A percentile compares a stretch with the other conserved stretches of the same genome.
phyloP scores from a whole-genome alignment of 2,329 filamentous ascomycete genomes.

The Colletotrichum kahawae region DNA sequence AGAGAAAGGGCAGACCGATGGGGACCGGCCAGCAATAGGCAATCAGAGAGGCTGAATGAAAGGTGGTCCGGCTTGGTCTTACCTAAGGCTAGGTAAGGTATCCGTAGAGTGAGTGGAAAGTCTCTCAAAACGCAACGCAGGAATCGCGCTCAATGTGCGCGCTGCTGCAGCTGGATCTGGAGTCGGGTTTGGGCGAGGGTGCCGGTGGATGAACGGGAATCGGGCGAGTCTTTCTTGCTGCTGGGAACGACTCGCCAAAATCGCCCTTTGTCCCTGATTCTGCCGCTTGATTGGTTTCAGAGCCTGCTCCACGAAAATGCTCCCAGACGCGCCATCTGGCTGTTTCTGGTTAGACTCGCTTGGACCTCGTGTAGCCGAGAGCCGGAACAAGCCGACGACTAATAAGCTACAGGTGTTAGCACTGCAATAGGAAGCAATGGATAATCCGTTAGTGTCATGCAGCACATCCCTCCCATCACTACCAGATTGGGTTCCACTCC shows the following conservation, averaged over 20 bases:
- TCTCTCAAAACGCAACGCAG: background rate
- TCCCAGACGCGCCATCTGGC: background rate
- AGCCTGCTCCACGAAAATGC: background rate
- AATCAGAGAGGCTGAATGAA: background rate
- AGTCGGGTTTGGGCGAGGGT: background rate
- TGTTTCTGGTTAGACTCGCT: background rate
- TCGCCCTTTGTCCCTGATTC: background rate
- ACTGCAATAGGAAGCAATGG: background rate
- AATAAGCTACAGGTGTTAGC: background rate
- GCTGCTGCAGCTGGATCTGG: slow-evolving; percentile 8
- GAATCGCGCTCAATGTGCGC: background rate
- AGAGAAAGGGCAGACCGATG: background rate
- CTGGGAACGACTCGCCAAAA: background rate
- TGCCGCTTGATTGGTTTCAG: slow-evolving; percentile 18
- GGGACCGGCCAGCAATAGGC: background rate
- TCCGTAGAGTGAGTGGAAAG: background rate
- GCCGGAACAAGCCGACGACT: background rate
- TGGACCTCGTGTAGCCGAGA: background rate
- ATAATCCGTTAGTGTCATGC: background rate
- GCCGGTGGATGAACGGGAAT: background rate
- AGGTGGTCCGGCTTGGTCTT: slow-evolving; percentile 4
- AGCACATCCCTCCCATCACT: background rate
- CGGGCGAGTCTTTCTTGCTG: background rate
- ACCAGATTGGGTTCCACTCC: background rate
- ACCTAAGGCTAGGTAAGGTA: background rate